Conservation (phyloP, 768 basidiomycete genomes). For the Lactarius indigo region DNA sequence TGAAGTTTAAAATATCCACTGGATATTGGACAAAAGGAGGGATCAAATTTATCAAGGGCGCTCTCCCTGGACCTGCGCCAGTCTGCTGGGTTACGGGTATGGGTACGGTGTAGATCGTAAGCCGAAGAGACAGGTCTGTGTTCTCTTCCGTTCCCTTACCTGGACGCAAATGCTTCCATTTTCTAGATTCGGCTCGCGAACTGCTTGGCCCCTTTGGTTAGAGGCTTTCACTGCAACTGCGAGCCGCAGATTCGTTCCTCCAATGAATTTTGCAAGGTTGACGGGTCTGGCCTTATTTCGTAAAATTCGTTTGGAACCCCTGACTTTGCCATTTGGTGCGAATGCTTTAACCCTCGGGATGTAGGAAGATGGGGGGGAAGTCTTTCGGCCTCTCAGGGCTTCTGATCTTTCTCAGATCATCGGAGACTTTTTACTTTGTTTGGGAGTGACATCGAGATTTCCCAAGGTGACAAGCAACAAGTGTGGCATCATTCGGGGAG, state of each 20-base stretch:
- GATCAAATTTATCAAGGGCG: background rate
- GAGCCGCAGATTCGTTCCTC: background rate
- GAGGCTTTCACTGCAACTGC: background rate
- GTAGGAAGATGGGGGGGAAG: conserved; percentile 1
- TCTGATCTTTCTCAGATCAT: conserved; percentile 4
- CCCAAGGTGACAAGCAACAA: background rate
- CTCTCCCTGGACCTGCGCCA: conserved; percentile 2
- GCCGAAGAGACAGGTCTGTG: conserved; percentile 1
- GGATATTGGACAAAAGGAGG: background rate
- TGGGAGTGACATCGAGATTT: background rate
- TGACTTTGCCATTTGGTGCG: conserved; percentile 16
- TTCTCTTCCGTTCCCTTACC: conserved; percentile 19
- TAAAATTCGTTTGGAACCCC: background rate
- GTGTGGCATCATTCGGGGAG: background rate
- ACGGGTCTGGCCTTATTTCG: conserved; percentile 3
- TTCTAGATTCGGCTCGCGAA: background rate
- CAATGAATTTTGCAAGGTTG: conserved; percentile 8
- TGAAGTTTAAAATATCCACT: background rate
- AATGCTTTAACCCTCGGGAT: conserved; percentile 1
- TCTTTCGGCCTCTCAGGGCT: background rate
- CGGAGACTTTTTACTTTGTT: background rate
- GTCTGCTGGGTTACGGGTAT: background rate
- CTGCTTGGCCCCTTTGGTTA: conserved; percentile 21
- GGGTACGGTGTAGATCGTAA: conserved; percentile 9
- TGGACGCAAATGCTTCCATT: conserved; percentile 14